Evolutionary conservation across 345 rosid species (phyloP).

Genomic region (Gossypium mustelinum): DNA sequence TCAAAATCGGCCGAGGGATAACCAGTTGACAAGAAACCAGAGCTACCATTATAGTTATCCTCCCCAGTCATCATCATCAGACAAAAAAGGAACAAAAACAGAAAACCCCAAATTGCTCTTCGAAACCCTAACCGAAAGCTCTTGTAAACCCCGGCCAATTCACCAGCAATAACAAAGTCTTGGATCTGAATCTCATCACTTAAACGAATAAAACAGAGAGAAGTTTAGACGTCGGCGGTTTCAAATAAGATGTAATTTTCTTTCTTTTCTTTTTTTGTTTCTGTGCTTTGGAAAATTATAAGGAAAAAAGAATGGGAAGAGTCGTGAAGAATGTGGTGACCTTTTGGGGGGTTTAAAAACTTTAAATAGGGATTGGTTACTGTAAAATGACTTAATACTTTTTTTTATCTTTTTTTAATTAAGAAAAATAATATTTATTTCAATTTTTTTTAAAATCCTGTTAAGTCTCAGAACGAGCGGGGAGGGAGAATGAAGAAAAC

Average conservation of each 20-base stretch:
- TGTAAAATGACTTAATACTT: neutral
- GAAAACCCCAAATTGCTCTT: neutral
- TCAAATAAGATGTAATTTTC: constrained; percentile 16
- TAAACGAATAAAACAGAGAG: neutral
- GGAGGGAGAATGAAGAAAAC: neutral
- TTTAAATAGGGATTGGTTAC: constrained; percentile 9
- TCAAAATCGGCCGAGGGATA: constrained; percentile 17
- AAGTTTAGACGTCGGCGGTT: constrained; percentile 22
- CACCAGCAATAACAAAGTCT: neutral
- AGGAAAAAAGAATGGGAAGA: neutral
- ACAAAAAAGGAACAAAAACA: neutral
- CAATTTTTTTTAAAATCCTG: neutral
- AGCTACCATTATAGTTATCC: constrained; percentile 13
- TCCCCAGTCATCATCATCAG: constrained; percentile 34
- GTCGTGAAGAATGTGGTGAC: constrained; percentile 18
- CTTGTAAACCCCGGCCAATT: neutral
- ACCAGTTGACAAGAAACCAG: constrained; percentile 12
- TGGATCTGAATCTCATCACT: constrained; percentile 13
- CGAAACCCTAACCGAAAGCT: constrained; percentile 12
- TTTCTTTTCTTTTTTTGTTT: constrained; percentile 4
- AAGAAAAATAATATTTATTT: neutral
- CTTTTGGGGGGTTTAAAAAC: neutral
- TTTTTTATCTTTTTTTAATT: neutral
- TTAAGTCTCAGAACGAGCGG: neutral
- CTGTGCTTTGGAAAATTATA: neutral